Conservation (phyloP, 129 eudicot species). For the Cynara cardunculus region DNA sequence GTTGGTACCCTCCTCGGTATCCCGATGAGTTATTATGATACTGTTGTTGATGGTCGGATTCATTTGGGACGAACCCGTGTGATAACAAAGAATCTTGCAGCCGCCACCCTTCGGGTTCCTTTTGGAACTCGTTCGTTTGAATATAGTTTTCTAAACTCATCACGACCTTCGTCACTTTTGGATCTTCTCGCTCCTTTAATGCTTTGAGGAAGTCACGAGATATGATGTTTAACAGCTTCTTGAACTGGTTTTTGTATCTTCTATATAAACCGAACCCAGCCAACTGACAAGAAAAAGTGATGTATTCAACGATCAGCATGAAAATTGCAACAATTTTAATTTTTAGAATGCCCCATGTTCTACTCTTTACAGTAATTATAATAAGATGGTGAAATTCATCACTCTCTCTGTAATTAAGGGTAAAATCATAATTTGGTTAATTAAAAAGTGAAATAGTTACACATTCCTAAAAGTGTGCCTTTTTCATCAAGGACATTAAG, state of each 20-base stretch:
- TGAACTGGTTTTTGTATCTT: conserved; percentile 69
- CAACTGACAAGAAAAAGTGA: conserved; percentile 44
- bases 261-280: conserved; percentile 71
- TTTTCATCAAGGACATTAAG: no score
- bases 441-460: not conserved
- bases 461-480: not conserved
- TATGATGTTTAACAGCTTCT: conserved; percentile 59
- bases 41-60: conserved; percentile 30
- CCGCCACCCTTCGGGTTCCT: conserved; percentile 76
- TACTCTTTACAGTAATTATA: not conserved
- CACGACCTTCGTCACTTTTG: conserved; percentile 36
- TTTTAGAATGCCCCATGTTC: not conserved
- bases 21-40: conserved; percentile 27
- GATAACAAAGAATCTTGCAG: conserved; percentile 43
- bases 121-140: conserved; percentile 46
- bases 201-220: conserved; percentile 43
- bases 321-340: not conserved
- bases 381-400: not conserved
- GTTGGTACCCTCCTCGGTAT: conserved; percentile 19
- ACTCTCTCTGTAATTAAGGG: not conserved
- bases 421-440: no score
- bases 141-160: conserved; percentile 43
- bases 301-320: not conserved
- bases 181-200: conserved; percentile 38
- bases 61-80: conserved; percentile 16